Percentiles rank a stretch among this genome's conserved stretches.
phyloP scores from a whole-genome alignment of 2,329 filamentous ascomycete species.

The Calycina marina region DNA sequence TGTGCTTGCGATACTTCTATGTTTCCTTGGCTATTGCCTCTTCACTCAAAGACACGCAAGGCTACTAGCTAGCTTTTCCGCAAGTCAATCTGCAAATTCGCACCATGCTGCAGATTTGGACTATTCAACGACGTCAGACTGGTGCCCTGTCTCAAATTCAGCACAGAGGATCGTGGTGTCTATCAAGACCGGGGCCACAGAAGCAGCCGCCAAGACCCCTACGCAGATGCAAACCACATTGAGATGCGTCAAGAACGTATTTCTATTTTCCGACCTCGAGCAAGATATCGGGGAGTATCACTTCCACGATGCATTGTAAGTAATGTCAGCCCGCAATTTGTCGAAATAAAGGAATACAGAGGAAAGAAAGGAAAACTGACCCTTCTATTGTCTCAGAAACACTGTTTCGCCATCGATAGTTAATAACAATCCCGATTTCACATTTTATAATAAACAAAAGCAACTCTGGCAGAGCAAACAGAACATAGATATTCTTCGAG shows the following conservation, averaged over 20 bases:
- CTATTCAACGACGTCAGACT: too few relatives aligned
- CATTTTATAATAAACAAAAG: constrained; percentile 27
- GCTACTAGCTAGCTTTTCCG: too few relatives aligned
- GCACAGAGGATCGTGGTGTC: constrained; percentile 25
- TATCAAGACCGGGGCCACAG: constrained; percentile 41
- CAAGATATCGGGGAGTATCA: constrained; percentile 31
- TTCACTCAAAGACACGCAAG: too few relatives aligned
- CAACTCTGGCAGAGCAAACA: constrained; percentile 30
- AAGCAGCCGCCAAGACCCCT: constrained; percentile 35
- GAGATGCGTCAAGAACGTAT: constrained; percentile 31
- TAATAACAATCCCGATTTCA: constrained; percentile 37
- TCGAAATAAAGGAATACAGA: constrained; percentile 25
- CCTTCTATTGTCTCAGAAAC: too few relatives aligned
- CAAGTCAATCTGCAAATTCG: too few relatives aligned
- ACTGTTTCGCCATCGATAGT: too few relatives aligned
- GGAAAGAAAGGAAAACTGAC: too few relatives aligned
- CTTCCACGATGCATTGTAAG: constrained; percentile 32
- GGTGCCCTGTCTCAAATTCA: too few relatives aligned
- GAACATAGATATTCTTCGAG: constrained; percentile 26
- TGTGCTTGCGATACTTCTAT: too few relatives aligned
- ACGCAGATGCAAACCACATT: constrained; percentile 37
- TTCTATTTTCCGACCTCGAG: constrained; percentile 43
- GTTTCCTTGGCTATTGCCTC: too few relatives aligned
- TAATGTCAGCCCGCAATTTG: constrained; percentile 25
- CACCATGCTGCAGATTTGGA: too few relatives aligned